These are phyloP conservation scores for Strigomonas galati DNA, from an alignment of 208 protist species.

Conservation along the genomic window DNA sequence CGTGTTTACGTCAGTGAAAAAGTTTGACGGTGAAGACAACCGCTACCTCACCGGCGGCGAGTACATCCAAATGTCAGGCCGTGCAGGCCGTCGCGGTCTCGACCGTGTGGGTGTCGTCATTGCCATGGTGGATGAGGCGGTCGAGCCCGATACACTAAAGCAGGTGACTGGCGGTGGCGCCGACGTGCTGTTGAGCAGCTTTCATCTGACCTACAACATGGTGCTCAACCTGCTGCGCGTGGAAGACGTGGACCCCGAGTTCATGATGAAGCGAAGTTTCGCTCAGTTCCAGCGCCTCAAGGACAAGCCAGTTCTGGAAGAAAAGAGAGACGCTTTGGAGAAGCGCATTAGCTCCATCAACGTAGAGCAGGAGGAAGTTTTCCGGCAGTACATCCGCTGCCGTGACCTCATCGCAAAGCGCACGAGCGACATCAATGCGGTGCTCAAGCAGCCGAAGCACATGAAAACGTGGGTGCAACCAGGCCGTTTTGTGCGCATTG, in stretches of 20 bases:
- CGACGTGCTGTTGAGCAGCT: slow-evolving; percentile 94
- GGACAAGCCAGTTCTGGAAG: slow-evolving; percentile 80
- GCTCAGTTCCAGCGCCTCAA: slow-evolving; percentile 96
- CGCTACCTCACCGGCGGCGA: slow-evolving; percentile 96
- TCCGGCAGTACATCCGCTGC: slow-evolving; percentile 86
- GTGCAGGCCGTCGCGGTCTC: slow-evolving; percentile 99
- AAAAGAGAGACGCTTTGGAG: slow-evolving; percentile 51
- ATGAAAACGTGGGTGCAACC: slow-evolving; percentile 94
- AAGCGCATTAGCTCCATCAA: slow-evolving; percentile 56
- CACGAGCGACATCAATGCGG: slow-evolving; percentile 46
- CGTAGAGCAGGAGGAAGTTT: slow-evolving; percentile 71
- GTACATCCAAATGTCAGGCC: slow-evolving; percentile 99
- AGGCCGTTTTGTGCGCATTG: slow-evolving; percentile 92
- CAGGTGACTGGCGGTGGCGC: slow-evolving; percentile 92
- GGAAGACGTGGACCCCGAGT: slow-evolving; percentile 96
- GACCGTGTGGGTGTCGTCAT: slow-evolving; percentile 99
- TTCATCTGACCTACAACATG: slow-evolving; percentile 99
- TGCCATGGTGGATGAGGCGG: slow-evolving; percentile 97
- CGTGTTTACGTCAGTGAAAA: slow-evolving; percentile 98
- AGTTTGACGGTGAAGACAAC: slow-evolving; percentile 98
- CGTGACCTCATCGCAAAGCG: slow-evolving; percentile 72
- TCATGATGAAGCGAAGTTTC: slow-evolving; percentile 97
- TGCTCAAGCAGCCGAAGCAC: slow-evolving; percentile 89
- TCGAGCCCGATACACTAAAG: slow-evolving; percentile 95
- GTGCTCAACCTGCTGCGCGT: slow-evolving; percentile 98